These are phyloP conservation scores for Heterobasidion parviporum DNA, from an alignment of 1,284 basidiomycete genomes.

Conservation along the genomic window DNA sequence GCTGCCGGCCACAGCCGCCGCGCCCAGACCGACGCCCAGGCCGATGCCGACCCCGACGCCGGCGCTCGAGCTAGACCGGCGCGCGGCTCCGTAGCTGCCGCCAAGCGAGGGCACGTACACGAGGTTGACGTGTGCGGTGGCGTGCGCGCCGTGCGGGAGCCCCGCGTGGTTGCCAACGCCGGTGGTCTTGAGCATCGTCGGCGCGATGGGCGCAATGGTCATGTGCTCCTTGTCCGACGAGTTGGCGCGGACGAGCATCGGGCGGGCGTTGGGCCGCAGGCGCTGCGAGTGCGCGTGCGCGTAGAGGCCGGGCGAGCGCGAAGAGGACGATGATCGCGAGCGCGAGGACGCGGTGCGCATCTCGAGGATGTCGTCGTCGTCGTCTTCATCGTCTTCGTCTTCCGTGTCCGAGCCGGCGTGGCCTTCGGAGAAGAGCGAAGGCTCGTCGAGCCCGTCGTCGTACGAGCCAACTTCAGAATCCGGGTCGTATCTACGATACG, in stretches of 20 bases:
- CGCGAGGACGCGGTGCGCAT: slow-evolving; percentile 37
- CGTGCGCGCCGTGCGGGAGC: slow-evolving; percentile 16
- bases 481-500: slow-evolving; percentile 46
- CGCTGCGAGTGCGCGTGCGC: slow-evolving; percentile 10
- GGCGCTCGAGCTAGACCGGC: slow-evolving; percentile 1
- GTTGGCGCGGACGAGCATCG: slow-evolving; percentile 25
- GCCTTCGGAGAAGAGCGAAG: slow-evolving; percentile 26
- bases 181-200: slow-evolving; percentile 85
- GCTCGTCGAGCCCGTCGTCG: slow-evolving; percentile 28
- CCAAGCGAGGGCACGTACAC: slow-evolving; percentile 66
- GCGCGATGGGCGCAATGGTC: slow-evolving; percentile 92
- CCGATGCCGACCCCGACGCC: too few species aligned
- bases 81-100: slow-evolving; percentile 29
- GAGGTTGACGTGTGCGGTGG: slow-evolving; percentile 38
- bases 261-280: slow-evolving; percentile 15
- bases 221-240: slow-evolving; percentile 51
- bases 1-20: neutral
- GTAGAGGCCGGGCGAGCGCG: slow-evolving; percentile 14
- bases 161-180: slow-evolving; percentile 36
- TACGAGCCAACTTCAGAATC: slow-evolving; percentile 45
- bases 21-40: too few species aligned
- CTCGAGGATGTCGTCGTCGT: slow-evolving; percentile 64
- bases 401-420: slow-evolving; percentile 18
- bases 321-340: slow-evolving; percentile 33
- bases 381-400: slow-evolving; percentile 49